Base-by-base conservation (phyloP, 805 yeast species). In the Metschnikowia matae region DNA sequence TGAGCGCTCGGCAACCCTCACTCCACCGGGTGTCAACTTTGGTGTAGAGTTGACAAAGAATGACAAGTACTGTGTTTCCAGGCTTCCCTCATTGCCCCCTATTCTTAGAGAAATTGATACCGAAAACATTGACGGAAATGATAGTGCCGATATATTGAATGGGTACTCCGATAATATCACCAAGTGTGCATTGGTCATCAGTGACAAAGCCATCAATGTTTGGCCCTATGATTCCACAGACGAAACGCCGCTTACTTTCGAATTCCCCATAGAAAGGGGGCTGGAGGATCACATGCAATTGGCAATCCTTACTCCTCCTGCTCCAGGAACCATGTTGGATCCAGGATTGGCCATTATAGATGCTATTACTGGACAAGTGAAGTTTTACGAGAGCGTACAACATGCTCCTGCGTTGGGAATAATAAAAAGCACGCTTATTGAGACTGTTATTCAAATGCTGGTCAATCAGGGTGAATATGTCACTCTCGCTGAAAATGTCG, bases 261-360 rank as follows among this genome's bases (percentile, higher is more conserved):
- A 81, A 50, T 79, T 84, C 50, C 81, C 78, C 1, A 65, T 75
- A 35, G 69, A 65, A 10, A 52, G 54, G n/a, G 44, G 46, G 13
- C 46, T 39, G 37, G 40, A 48, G 8, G 47, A 53, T 18, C 48
- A 54, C 3, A 42, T 64, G 33, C 84, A 85, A 0, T 64, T 83
- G 49, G 87, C 86, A 1, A 73, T 78, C 4, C 64, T 87, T 35
- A 80, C 87, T 1, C 62, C 75, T 10, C 84, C 92, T 3, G 66
- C 81, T 6, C 77, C 79, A 3, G 82, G 83, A 2, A 64, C 72
- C 14, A 54, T 63, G 31, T 58, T 59, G 36, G 79, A 75, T 55
- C 92, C 95, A 0, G 96, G 96, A 8, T 67, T 89, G 37, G 82
- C 86, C 6, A 78, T 85, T 5, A 73, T 88, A 18, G 81, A 84